phyloP scores from a whole-genome alignment of 2,329 filamentous ascomycete species.

The Pseudogymnoascus sp. region DNA sequence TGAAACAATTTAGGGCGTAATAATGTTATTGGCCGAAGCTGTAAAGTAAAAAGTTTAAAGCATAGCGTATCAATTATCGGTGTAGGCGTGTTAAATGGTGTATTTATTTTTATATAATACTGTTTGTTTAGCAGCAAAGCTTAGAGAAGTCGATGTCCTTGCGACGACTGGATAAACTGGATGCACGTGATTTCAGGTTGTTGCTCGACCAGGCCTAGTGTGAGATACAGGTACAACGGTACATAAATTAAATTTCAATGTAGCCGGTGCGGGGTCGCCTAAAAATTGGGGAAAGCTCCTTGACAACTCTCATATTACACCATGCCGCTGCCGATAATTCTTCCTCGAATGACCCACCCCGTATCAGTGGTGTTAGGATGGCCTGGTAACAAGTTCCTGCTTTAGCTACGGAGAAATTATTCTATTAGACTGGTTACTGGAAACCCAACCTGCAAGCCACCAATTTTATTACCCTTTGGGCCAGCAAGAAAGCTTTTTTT shows the following conservation, averaged over 20 bases:
- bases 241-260: not conserved
- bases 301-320: not conserved
- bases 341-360: not conserved
- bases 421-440: not conserved
- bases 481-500: not conserved
- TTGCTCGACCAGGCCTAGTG: not conserved
- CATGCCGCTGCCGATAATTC: not conserved
- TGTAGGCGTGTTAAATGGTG: too few species aligned
- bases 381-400: not conserved
- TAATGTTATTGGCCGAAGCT: not conserved
- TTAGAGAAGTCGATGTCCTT: not conserved
- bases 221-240: not conserved
- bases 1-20: not conserved
- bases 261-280: conserved; percentile 2
- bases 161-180: too few species aligned
- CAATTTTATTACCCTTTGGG: not conserved
- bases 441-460: not conserved
- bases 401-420: not conserved
- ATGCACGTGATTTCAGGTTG: not conserved
- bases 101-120: not conserved
- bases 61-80: not conserved
- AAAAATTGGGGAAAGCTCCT: conserved; percentile 4
- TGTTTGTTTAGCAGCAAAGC: not conserved
- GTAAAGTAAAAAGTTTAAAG: not conserved
- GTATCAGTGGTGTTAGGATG: not conserved